phyloP scores from a whole-genome alignment of 371 early-diverging fungal species.

The Massospora cicadina region DNA sequence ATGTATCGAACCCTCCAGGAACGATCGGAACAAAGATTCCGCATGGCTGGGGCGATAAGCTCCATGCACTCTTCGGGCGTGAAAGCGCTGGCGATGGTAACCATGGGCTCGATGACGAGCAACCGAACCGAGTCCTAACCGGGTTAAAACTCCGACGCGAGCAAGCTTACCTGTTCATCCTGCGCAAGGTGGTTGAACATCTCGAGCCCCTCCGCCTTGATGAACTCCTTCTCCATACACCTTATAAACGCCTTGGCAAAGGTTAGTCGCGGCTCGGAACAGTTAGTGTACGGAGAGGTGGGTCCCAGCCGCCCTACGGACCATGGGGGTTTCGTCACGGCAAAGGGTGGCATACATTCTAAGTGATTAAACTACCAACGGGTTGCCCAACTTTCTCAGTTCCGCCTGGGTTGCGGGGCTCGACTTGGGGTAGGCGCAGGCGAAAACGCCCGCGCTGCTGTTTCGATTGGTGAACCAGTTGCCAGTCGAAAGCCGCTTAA shows the following conservation, averaged over 20 bases:
- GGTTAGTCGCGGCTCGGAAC: neutral
- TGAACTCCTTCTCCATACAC: conserved; percentile 46
- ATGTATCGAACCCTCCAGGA: conserved; percentile 97
- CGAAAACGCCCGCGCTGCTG: conserved; percentile 83
- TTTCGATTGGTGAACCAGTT: conserved; percentile 97
- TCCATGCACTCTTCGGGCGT: conserved; percentile 53
- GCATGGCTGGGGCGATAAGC: conserved; percentile 50
- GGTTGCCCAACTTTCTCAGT: conserved; percentile 40
- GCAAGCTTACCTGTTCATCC: conserved; percentile 50
- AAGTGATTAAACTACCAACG: conserved; percentile 8
- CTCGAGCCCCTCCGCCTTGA: conserved; percentile 55
- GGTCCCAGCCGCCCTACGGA: conserved; percentile 86
- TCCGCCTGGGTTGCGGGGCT: conserved; percentile 59
- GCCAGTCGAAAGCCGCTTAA: conserved; percentile 74
- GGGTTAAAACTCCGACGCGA: neutral
- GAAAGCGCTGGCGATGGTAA: conserved; percentile 73
- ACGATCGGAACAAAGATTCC: conserved; percentile 68
- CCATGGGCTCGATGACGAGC: conserved; percentile 76
- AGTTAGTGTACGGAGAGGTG: conserved; percentile 47
- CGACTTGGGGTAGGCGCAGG: conserved; percentile 53
- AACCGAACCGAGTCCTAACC: conserved; percentile 88
- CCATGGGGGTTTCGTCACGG: conserved; percentile 94
- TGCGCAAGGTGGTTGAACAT: conserved; percentile 56
- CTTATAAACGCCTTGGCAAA: conserved; percentile 34
- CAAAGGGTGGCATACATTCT: conserved; percentile 55